These are phyloP conservation scores for Allium cepa DNA, from an alignment of 106 monocot genomes.

Conservation along the genomic window DNA sequence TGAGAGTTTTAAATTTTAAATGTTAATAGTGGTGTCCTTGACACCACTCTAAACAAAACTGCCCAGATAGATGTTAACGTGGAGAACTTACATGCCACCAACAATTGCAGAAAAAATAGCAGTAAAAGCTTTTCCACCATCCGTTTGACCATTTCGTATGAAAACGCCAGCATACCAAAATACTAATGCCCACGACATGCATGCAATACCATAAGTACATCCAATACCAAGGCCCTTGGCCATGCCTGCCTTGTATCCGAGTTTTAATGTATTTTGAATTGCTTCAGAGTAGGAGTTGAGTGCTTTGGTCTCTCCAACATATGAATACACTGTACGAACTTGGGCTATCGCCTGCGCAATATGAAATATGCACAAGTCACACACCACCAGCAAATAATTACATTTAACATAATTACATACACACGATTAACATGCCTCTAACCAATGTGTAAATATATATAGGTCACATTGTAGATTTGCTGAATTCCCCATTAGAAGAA, in stretches of 20 bases:
- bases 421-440: too few species aligned
- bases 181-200: conserved; percentile 96
- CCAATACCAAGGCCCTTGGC: conserved; percentile 99
- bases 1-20: too few species aligned
- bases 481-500: background rate
- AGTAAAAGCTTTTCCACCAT: conserved; percentile 98
- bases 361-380: background rate
- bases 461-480: too few species aligned
- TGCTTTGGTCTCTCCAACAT: conserved; percentile 78
- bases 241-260: conserved; percentile 96
- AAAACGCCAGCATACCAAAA: conserved; percentile 99
- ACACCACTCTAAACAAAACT: too few species aligned
- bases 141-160: conserved; percentile 92
- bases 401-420: too few species aligned
- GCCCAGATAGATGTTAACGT: too few species aligned
- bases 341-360: conserved; percentile 74
- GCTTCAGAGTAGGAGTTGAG: conserved; percentile 89
- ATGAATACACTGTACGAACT: conserved; percentile 93
- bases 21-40: too few species aligned
- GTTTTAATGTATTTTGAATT: conserved; percentile 82
- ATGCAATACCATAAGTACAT: conserved; percentile 94
- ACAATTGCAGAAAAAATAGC: conserved; percentile 99
- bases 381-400: too few species aligned
- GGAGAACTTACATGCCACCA: conserved; percentile 85
- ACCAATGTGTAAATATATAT: too few species aligned